Evolutionary conservation across 768 basidiomycete species (phyloP).

Genomic region (Kwoniella shandongensis): DNA sequence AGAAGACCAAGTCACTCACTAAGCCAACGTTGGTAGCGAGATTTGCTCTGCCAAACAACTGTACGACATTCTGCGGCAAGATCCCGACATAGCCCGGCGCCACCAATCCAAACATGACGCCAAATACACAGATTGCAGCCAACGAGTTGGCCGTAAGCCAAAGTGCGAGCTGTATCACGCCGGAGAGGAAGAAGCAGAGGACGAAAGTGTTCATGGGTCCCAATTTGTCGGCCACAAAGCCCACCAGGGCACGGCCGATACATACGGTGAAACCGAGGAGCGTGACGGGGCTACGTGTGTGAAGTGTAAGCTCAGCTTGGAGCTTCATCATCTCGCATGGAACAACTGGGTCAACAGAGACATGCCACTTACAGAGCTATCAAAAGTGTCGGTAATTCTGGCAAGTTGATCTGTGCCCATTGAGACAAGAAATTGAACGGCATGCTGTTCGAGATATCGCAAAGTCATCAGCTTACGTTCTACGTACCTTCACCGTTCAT

Average conservation of each 20-base stretch:
- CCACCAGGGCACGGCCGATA: conserved; percentile 36
- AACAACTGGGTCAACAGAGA: no score
- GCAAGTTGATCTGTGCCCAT: background rate
- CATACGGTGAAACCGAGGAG: conserved; percentile 26
- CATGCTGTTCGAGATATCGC: background rate
- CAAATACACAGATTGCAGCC: conserved; percentile 34
- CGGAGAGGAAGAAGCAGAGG: conserved; percentile 27
- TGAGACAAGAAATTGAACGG: conserved; percentile 9
- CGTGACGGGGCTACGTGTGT: conserved; percentile 21
- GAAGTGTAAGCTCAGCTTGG: background rate
- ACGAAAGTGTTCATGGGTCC: conserved; percentile 46
- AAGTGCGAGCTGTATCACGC: conserved; percentile 32
- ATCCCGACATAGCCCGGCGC: conserved; percentile 33
- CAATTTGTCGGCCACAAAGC: conserved; percentile 37
- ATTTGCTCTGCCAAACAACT: conserved; percentile 35
- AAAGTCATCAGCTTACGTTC: no score
- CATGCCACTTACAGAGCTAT: conserved; percentile 31
- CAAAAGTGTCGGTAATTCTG: conserved; percentile 21
- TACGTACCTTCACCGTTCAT: no score
- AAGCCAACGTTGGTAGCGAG: conserved; percentile 38
- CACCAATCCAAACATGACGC: conserved; percentile 31
- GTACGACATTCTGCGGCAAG: conserved; percentile 33
- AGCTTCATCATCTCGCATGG: no score
- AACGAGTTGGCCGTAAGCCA: conserved; percentile 40
- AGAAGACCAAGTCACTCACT: conserved; percentile 5